Percentiles rank a stretch among this genome's conserved stretches.
Evolutionary conservation across 768 basidiomycete genomes (phyloP).

Genomic region (Astraeus odoratus): DNA sequence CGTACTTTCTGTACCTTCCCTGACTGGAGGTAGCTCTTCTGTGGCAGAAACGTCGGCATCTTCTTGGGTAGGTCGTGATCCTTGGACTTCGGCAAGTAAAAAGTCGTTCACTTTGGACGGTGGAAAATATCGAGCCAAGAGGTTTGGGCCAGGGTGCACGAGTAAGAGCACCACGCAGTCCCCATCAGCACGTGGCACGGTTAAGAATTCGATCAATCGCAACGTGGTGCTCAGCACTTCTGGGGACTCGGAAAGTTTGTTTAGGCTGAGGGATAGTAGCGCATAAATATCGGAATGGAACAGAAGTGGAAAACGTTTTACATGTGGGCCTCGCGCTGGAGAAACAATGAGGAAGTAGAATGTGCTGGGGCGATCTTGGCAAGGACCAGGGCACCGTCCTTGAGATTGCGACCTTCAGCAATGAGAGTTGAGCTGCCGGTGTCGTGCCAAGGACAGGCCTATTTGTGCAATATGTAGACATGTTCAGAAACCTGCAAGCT

Average conservation of each 20-base stretch:
- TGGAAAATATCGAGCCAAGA: constrained; percentile 66
- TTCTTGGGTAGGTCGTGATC: constrained; percentile 33
- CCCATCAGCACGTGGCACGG: constrained; percentile 56
- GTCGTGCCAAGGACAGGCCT: constrained; percentile 65
- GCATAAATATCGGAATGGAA: neutral
- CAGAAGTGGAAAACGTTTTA: constrained; percentile 22
- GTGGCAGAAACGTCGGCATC: constrained; percentile 48
- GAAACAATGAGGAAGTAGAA: constrained; percentile 64
- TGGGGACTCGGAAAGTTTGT: constrained; percentile 33
- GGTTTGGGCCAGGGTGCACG: constrained; percentile 62
- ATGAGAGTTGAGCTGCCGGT: constrained; percentile 66
- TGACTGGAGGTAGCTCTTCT: constrained; percentile 20
- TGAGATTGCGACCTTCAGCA: constrained; percentile 62
- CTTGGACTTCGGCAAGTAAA: constrained; percentile 49
- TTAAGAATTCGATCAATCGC: constrained; percentile 58
- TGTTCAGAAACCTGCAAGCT: neutral
- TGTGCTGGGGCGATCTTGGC: constrained; percentile 71
- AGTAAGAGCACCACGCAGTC: constrained; percentile 68
- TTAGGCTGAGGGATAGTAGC: neutral
- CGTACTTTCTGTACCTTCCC: neutral
- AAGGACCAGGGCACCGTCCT: constrained; percentile 60
- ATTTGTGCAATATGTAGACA: constrained; percentile 1
- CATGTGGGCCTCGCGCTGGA: constrained; percentile 72
- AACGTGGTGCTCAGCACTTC: constrained; percentile 48
- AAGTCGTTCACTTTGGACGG: constrained; percentile 59